Conservation (phyloP, 208 protist genomes). For the Wallacemonas sp. region DNA sequence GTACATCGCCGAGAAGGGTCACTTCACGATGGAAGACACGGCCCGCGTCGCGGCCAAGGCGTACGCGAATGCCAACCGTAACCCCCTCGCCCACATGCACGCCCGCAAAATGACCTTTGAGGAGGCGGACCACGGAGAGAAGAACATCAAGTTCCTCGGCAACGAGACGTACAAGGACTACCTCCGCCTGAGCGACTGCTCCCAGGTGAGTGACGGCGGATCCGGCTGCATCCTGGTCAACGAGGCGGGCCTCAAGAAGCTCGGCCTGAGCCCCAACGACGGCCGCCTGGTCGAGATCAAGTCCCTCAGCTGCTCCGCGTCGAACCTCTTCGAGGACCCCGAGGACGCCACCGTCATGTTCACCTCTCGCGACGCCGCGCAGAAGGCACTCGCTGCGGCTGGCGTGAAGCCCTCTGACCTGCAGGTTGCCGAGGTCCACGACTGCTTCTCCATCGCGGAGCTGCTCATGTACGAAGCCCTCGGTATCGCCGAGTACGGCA, state of each 20-base stretch:
- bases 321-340: slow-evolving; percentile 81
- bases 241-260: slow-evolving; percentile 80
- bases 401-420: slow-evolving; percentile 62
- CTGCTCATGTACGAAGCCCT: slow-evolving; percentile 94
- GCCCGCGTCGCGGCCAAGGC: slow-evolving; percentile 89
- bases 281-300: slow-evolving; percentile 76
- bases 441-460: slow-evolving; percentile 94
- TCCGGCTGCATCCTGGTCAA: slow-evolving; percentile 78
- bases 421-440: slow-evolving; percentile 90
- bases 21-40: slow-evolving; percentile 88
- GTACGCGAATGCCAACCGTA: slow-evolving; percentile 86
- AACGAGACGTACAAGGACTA: slow-evolving; percentile 86
- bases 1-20: slow-evolving; percentile 60
- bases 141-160: slow-evolving; percentile 79
- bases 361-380: slow-evolving; percentile 72
- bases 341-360: slow-evolving; percentile 70
- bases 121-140: slow-evolving; percentile 51
- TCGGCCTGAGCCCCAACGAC: slow-evolving; percentile 66
- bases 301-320: slow-evolving; percentile 49
- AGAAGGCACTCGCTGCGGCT: slow-evolving; percentile 66
- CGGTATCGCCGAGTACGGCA: slow-evolving; percentile 83
- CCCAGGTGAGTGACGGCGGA: slow-evolving; percentile 91
- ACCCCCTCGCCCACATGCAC: slow-evolving; percentile 92
- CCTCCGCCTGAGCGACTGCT: slow-evolving; percentile 85
- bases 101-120: slow-evolving; percentile 68